Evolutionary conservation across 2,329 filamentous ascomycete species (phyloP).

Genomic region (Elsinoe necatrix): DNA sequence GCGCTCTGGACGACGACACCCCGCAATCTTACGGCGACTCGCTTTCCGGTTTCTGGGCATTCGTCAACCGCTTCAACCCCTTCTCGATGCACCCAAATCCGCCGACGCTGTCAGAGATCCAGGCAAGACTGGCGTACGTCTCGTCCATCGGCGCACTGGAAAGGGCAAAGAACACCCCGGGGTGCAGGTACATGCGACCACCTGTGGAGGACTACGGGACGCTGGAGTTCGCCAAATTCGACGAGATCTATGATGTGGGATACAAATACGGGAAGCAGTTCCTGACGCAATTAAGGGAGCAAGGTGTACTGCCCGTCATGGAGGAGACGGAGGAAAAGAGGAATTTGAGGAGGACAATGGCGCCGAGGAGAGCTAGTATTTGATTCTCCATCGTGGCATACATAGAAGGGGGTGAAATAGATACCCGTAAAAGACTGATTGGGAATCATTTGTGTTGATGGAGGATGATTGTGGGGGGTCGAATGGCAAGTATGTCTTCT

Average conservation of each 20-base stretch:
- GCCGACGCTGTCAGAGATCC: constrained; percentile 90
- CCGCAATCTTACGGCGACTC: constrained; percentile 92
- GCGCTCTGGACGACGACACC: constrained; percentile 80
- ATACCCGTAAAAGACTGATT: background rate
- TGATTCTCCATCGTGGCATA: constrained; percentile 20
- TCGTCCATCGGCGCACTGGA: constrained; percentile 91
- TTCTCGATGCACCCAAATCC: constrained; percentile 84
- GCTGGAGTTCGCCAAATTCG: constrained; percentile 92
- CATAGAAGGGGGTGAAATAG: background rate
- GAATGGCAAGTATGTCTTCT: background rate
- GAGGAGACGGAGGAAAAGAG: constrained; percentile 44
- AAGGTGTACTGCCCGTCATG: constrained; percentile 60
- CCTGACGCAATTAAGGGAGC: constrained; percentile 63
- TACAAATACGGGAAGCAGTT: constrained; percentile 79
- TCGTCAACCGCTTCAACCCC: constrained; percentile 93
- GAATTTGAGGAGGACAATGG: constrained; percentile 46
- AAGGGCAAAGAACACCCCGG: constrained; percentile 79
- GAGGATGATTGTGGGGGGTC: background rate
- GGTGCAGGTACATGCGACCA: constrained; percentile 93
- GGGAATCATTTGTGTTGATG: background rate
- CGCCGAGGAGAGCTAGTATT: constrained; percentile 42
- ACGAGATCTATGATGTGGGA: constrained; percentile 88
- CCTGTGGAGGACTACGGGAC: constrained; percentile 91
- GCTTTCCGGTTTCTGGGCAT: constrained; percentile 88
- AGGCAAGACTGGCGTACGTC: constrained; percentile 88